Conservation (phyloP, 306 rosid genomes). For the Geum urbanum region DNA sequence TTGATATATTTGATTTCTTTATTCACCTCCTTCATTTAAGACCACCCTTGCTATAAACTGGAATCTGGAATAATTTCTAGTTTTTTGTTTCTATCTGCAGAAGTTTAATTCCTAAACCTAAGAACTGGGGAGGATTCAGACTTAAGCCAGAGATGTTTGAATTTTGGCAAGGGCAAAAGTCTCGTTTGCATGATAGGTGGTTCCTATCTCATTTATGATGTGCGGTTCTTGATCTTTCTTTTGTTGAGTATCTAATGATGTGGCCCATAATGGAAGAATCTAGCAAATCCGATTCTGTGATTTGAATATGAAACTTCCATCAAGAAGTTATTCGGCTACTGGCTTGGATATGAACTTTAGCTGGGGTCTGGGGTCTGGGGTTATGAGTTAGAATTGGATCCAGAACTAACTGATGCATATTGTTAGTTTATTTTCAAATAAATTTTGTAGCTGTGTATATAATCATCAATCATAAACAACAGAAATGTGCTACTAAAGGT, state of each 20-base stretch:
- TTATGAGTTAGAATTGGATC: background rate
- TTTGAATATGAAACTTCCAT: background rate
- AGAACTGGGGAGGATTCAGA: conserved; percentile 94
- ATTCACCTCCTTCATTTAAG: background rate
- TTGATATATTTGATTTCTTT: background rate
- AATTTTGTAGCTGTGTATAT: background rate
- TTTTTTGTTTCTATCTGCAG: conserved; percentile 44
- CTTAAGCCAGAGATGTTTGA: conserved; percentile 78
- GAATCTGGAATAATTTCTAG: conserved; percentile 3
- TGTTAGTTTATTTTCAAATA: background rate
- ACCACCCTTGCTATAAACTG: conserved; percentile 14
- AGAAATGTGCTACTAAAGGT: too few species aligned
- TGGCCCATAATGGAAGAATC: background rate
- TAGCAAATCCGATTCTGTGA: background rate
- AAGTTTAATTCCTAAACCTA: conserved; percentile 79
- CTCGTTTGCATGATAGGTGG: conserved; percentile 99
- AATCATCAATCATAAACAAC: background rate
- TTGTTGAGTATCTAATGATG: conserved; percentile 12
- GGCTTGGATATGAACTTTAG: conserved; percentile 12
- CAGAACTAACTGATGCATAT: background rate
- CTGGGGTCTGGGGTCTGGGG: conserved; percentile 1
- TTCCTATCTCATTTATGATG: conserved; percentile 54
- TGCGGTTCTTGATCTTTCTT: conserved; percentile 32
- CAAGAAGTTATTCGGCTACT: background rate
- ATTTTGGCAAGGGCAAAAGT: conserved; percentile 96